Evolutionary conservation across 495 filamentous ascomycete species (phyloP).

Genomic region (Aspergillus mulundensis): DNA sequence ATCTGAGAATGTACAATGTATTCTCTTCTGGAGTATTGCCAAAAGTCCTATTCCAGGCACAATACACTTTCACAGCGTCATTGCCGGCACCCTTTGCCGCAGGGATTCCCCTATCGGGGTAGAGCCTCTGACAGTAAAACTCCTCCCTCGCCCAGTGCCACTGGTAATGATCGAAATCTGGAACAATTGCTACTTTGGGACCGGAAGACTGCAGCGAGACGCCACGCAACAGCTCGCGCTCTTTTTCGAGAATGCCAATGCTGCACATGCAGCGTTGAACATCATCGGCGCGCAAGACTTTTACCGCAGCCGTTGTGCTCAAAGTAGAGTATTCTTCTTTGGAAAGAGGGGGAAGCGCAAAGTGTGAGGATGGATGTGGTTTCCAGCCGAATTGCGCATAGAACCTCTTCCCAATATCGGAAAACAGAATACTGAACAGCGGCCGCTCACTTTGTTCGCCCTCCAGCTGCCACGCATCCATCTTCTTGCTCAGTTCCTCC

Average conservation of each 20-base stretch:
- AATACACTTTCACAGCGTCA: slow-evolving; percentile 58
- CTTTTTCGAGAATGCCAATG: slow-evolving; percentile 26
- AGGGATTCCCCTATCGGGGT: slow-evolving; percentile 38
- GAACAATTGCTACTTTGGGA: slow-evolving; percentile 60
- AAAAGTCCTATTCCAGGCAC: slow-evolving; percentile 77
- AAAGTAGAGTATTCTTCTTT: slow-evolving; percentile 18
- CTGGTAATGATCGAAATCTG: slow-evolving; percentile 64
- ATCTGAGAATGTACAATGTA: slow-evolving; percentile 71
- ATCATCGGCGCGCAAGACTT: slow-evolving; percentile 25
- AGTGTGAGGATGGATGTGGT: slow-evolving; percentile 65
- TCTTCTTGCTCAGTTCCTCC: slow-evolving; percentile 47
- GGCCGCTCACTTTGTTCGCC: slow-evolving; percentile 31
- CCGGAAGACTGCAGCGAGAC: slow-evolving; percentile 30
- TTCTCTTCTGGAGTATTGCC: slow-evolving; percentile 54
- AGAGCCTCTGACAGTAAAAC: slow-evolving; percentile 61
- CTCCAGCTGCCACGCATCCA: slow-evolving; percentile 51
- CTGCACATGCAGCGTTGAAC: slow-evolving; percentile 36
- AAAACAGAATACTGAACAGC: slow-evolving; percentile 75
- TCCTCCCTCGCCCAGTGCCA: slow-evolving; percentile 91
- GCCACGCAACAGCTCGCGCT: slow-evolving; percentile 29
- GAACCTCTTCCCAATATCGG: slow-evolving; percentile 93
- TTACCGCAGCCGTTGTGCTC: slow-evolving; percentile 13
- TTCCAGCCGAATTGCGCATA: slow-evolving; percentile 82
- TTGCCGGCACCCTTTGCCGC: slow-evolving; percentile 66
- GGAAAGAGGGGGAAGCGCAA: slow-evolving; percentile 52